These are phyloP conservation scores for Phytophthora tubulina DNA, from an alignment of 352 stramenopile genomes.

Conservation along the genomic window DNA sequence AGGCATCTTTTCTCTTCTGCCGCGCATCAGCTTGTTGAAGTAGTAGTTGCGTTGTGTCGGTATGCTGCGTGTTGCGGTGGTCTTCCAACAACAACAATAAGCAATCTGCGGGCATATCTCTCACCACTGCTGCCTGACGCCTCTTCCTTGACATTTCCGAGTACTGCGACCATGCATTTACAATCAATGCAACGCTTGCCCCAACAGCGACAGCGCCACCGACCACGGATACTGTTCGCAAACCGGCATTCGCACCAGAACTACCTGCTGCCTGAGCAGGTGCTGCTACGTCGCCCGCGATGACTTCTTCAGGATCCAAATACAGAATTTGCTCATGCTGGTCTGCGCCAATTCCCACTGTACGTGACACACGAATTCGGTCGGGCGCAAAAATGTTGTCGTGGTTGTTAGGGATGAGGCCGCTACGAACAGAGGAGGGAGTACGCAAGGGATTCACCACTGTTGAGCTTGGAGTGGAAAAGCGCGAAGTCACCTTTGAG, in stretches of 20 bases:
- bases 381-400: slow-evolving; percentile 84
- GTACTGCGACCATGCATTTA: slow-evolving; percentile 87
- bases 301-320: slow-evolving; percentile 79
- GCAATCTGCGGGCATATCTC: slow-evolving; percentile 78
- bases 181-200: slow-evolving; percentile 78
- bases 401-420: slow-evolving; percentile 81
- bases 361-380: slow-evolving; percentile 74
- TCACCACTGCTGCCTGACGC: slow-evolving; percentile 74
- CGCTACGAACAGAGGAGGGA: slow-evolving; percentile 43
- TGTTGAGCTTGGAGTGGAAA: slow-evolving; percentile 77
- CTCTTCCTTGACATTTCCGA: slow-evolving; percentile 71
- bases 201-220: slow-evolving; percentile 83
- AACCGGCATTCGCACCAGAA: slow-evolving; percentile 35
- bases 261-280: slow-evolving; percentile 37
- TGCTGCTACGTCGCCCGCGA: slow-evolving; percentile 62
- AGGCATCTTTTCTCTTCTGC: slow-evolving; percentile 39
- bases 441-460: slow-evolving; percentile 63
- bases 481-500: slow-evolving; percentile 67
- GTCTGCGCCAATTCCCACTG: slow-evolving; percentile 65
- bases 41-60: slow-evolving; percentile 43
- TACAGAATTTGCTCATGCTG: slow-evolving; percentile 79
- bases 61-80: slow-evolving; percentile 44
- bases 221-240: slow-evolving; percentile 72
- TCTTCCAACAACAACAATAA: slow-evolving; percentile 82
- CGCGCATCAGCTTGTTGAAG: slow-evolving; percentile 41